These are phyloP conservation scores for Cnidoscolus chayamansa DNA, from an alignment of 441 rosid genomes.

Conservation along the genomic window DNA sequence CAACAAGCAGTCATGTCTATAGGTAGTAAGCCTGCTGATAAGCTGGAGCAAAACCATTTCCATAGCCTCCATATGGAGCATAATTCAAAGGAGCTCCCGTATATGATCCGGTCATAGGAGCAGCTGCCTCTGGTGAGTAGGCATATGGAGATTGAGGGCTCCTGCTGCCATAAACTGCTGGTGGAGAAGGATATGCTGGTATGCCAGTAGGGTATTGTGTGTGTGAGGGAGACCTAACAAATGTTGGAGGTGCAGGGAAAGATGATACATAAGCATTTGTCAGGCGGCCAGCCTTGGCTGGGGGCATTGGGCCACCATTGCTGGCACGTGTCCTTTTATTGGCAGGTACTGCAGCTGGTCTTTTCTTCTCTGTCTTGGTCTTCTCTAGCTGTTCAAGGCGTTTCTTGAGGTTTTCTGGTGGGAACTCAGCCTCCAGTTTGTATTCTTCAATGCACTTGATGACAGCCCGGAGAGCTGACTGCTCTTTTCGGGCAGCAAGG, in stretches of 20 bases:
- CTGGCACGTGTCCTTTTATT: conserved; percentile 89
- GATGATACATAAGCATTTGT: conserved; percentile 91
- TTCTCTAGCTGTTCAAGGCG: conserved; percentile 94
- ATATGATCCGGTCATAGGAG: conserved; percentile 52
- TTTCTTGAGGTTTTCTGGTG: conserved; percentile 91
- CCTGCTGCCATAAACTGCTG: conserved; percentile 63
- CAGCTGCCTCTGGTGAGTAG: conserved; percentile 80
- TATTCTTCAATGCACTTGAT: conserved; percentile 97
- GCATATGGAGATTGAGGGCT: conserved; percentile 72
- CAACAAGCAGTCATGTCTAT: conserved; percentile 62
- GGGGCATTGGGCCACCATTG: conserved; percentile 96
- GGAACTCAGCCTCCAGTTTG: conserved; percentile 76
- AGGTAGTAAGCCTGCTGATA: conserved; percentile 97
- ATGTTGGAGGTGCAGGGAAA: conserved; percentile 68
- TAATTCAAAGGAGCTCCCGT: conserved; percentile 75
- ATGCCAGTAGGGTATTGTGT: conserved; percentile 58
- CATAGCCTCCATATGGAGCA: conserved; percentile 70
- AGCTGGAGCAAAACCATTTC: conserved; percentile 70
- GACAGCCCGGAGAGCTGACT: conserved; percentile 83
- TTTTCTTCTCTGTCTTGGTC: conserved; percentile 83
- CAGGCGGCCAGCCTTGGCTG: conserved; percentile 94
- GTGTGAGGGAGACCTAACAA: conserved; percentile 78
- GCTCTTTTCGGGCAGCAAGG: conserved; percentile 84
- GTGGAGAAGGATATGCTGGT: conserved; percentile 69
- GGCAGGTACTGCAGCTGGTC: conserved; percentile 75